Evolutionary conservation across 139 green algal genomes (phyloP), one percentile per base, ranked within the genome.

Genomic region (Picochlorum sp.): DNA sequence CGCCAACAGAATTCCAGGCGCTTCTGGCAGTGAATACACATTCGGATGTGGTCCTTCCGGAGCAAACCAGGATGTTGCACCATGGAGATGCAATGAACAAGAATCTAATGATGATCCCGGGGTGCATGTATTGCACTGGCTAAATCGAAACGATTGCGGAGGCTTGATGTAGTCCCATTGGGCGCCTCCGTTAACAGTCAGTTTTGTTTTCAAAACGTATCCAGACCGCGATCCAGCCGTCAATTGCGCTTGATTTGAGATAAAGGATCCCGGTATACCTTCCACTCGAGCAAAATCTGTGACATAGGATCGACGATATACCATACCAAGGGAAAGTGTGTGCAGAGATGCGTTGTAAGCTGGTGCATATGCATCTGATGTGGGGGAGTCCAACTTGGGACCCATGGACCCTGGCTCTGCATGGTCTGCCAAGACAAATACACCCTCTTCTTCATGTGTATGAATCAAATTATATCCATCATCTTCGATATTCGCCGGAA

Each of bases 1-100:
- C 9, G 79, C 90, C 65, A 98, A 85, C 23, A 98, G 68, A 23
- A 97, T 18, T 18, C 92, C 92, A 1, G 92, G 92, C 0, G 89
- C 84, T 20, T 71, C 82, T 44, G 69, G 58, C 65, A 91, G 84
- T n/a, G 80, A 84, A 77, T 98, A 98, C 21, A 96, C 80, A 54
- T 78, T 80, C 5, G 89, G 87, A 30, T 78, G 65, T 15, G 68
- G 60, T 16, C 50, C 71, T 61, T 66, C 69, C 0, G 64, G 67
- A 3, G 61, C 64, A 16, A 69, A 62, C 87, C 85, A 95, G 28
- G 63, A 77, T 56, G 73, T 84, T n/a, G 84, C 65, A 3, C 85
- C 84, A 74, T 95, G 88, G 28, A 95, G 72, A 72, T 95, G 84
- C 34, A 95, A 77, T 30, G 69, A 66, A 73, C 89, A 95, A n/a